Evolutionary conservation across 352 stramenopile species (phyloP), one percentile per base, ranked within the genome.

Genomic region (Phytophthora cactorum): DNA sequence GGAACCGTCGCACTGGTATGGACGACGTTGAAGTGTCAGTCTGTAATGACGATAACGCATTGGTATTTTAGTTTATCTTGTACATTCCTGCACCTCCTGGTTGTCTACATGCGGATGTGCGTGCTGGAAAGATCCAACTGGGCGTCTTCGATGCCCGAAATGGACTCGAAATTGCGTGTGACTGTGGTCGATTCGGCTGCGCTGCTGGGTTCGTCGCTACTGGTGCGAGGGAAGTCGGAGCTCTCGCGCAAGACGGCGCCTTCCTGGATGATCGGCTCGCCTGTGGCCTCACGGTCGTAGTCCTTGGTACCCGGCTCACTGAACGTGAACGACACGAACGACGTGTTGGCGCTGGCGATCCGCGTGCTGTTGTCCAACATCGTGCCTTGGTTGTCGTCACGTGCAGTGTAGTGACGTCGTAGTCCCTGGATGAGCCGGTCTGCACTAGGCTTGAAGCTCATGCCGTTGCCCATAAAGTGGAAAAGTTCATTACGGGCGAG

Each of bases 401-500:
- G 52, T 5, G 53, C 45, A 25, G 15, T 57, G 38, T 66, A 78
- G 52, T 90, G 66, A 12, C 72, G 76, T 22, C 69, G 61, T 10
- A 94, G 51, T 9, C 83, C 79, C 0, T 66, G 43, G 3, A 91
- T 50, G 29, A 94, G 68, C 4, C 52, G 63, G 15, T 92, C 73
- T 12, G 83, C 82, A 29, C 84, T 94, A 14, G 74, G 62, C 39
- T 86, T 82, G 56, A 94, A 94, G 34, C 79, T 84, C 67, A 90
- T 88, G 22, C 86, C 84, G 29, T 87, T 79, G 50, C 66, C 78
- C 63, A 92, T 77, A 41, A 96, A 96, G 66, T 96, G 88, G 67
- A 79, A 95, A 17, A 96, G 54, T 39, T 93, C 82, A 49, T 86
- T 93, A 11, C 88, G 79, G 22, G 86, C 84, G 1, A 96, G 77